A percentile compares a stretch with the other conserved stretches of the same genome.
Evolutionary conservation across 176 grass and related monocot species (phyloP).

Genomic region (Paspalum vaginatum): DNA sequence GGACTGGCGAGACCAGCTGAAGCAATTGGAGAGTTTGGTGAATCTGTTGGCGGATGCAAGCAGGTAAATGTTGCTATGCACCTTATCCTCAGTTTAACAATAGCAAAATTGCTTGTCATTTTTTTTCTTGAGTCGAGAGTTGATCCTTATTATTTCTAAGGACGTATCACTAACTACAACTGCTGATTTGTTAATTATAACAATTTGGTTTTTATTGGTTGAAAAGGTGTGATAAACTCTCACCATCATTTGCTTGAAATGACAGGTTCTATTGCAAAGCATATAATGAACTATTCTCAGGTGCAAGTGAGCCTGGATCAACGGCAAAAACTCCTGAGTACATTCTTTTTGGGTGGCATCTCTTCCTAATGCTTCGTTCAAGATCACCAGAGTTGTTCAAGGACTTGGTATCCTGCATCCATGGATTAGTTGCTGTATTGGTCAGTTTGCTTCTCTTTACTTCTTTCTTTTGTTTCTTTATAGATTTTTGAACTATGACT

Average conservation of each 20-base stretch:
- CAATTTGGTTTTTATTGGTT: constrained; percentile 1
- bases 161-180: background rate
- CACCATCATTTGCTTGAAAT: constrained; percentile 14
- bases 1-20: constrained; percentile 63
- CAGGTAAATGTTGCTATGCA: constrained; percentile 50
- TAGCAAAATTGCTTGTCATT: background rate
- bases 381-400: constrained; percentile 69
- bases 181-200: background rate
- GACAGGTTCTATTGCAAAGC: constrained; percentile 79
- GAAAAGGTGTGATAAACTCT: constrained; percentile 8
- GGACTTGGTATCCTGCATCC: constrained; percentile 83
- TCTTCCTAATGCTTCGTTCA: constrained; percentile 78
- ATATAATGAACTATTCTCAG: constrained; percentile 80
- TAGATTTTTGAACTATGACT: constrained; percentile 13
- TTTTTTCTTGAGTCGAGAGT: constrained; percentile 7
- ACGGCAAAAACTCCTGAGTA: constrained; percentile 51
- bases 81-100: constrained; percentile 19
- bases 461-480: constrained; percentile 20
- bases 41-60: constrained; percentile 67
- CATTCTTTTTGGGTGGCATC: constrained; percentile 76
- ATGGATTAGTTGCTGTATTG: constrained; percentile 87
- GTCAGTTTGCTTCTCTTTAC: constrained; percentile 49
- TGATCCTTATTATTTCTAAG: background rate
- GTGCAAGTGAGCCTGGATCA: constrained; percentile 33
- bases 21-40: constrained; percentile 63